phyloP scores from a whole-genome alignment of 1,284 basidiomycete genomes.

The Lentinula novae-zelandiae region DNA sequence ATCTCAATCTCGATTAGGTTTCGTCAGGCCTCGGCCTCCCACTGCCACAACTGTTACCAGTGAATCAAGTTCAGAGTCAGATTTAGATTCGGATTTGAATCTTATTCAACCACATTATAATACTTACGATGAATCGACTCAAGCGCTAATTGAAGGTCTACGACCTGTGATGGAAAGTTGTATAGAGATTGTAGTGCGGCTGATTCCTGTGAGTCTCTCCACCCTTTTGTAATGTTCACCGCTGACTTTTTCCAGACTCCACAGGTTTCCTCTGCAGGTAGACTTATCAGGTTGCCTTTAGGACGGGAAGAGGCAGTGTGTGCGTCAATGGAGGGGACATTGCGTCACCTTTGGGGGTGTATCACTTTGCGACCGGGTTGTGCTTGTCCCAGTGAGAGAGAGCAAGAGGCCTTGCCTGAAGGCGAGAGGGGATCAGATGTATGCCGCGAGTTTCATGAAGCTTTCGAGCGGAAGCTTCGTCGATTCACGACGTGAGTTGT shows the following conservation, averaged over 20 bases:
- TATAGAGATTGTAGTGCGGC: slow-evolving; percentile 4
- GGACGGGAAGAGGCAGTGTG: not conserved
- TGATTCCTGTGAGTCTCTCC: not conserved
- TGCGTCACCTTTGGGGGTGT: slow-evolving; percentile 1
- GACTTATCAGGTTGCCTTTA: not conserved
- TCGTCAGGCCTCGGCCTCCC: not conserved
- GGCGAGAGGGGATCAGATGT: slow-evolving; percentile 4
- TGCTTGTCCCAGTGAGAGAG: not conserved
- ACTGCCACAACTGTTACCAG: not conserved
- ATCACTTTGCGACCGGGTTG: slow-evolving; percentile 4
- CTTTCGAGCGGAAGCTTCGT: slow-evolving; percentile 4
- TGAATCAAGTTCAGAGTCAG: not conserved
- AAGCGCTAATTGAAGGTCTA: not conserved
- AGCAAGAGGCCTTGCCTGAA: not conserved
- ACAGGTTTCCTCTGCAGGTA: not conserved
- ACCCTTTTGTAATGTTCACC: not conserved
- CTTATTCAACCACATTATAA: not conserved
- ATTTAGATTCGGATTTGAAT: not conserved
- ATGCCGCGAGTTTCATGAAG: slow-evolving; percentile 5
- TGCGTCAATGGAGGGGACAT: not conserved
- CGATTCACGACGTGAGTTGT: slow-evolving; percentile 1
- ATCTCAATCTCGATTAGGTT: not conserved
- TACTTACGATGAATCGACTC: not conserved
- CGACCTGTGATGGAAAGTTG: slow-evolving; percentile 6
- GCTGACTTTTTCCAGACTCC: not conserved